phyloP scores from a whole-genome alignment of 257 asterid species.

The Asclepias syriaca region DNA sequence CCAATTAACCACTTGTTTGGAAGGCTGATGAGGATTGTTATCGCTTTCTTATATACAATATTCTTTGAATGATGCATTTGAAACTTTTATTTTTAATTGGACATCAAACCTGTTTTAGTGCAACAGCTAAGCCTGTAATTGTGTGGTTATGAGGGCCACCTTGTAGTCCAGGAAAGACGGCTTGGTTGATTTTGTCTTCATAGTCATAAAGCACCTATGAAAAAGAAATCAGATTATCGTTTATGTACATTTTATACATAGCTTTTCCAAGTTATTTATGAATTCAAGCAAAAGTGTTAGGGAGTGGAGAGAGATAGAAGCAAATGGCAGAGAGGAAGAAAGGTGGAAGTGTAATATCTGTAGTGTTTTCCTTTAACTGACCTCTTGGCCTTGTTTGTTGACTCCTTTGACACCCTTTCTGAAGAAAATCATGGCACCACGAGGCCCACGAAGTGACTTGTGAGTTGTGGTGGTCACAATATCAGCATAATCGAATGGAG shows the following conservation, averaged over 20 bases:
- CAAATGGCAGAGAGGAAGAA: not conserved
- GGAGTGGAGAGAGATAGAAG: not conserved
- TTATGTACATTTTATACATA: not conserved
- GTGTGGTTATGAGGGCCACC: slow-evolving; percentile 99
- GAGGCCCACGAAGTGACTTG: slow-evolving; percentile 91
- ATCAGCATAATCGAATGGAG: slow-evolving; percentile 88
- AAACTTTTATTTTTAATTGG: not conserved
- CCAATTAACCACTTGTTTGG: not conserved
- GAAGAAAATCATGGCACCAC: slow-evolving; percentile 92
- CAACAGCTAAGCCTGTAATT: slow-evolving; percentile 91
- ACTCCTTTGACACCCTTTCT: slow-evolving; percentile 74
- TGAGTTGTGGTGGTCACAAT: slow-evolving; percentile 95
- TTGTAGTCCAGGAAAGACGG: slow-evolving; percentile 99
- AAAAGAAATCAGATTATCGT: not conserved
- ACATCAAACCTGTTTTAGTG: slow-evolving; percentile 69
- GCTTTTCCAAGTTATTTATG: not conserved
- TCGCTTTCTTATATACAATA: not conserved
- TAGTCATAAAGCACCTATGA: slow-evolving; percentile 73
- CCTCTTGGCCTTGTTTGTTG: slow-evolving; percentile 74
- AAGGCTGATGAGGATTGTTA: not conserved
- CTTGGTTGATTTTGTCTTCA: slow-evolving; percentile 93
- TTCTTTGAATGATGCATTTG: not conserved
- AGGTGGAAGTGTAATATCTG: slow-evolving; percentile 18
- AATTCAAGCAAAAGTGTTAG: not conserved
- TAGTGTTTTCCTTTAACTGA: slow-evolving; percentile 19